Conservation (phyloP, 768 basidiomycete species). For the Kwoniella mangroviensis region DNA sequence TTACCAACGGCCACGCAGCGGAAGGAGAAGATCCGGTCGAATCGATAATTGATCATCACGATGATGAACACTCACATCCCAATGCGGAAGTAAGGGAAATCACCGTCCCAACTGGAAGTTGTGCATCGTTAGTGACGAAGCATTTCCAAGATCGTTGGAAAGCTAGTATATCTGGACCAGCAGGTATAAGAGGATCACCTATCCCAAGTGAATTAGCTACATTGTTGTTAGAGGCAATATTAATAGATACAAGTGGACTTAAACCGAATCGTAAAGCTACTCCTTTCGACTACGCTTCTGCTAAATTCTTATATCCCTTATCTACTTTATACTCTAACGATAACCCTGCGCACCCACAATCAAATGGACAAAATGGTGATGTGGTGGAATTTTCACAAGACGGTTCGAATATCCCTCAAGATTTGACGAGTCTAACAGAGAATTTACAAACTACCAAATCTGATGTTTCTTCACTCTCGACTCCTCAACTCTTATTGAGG, state of each 20-base stretch:
- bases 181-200: constrained; percentile 38
- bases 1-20: constrained; percentile 21
- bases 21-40: constrained; percentile 62
- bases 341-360: constrained; percentile 11
- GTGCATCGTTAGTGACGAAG: constrained; percentile 70
- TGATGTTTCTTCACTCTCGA: constrained; percentile 69
- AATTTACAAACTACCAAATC: constrained; percentile 67
- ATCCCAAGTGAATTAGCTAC: constrained; percentile 70
- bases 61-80: constrained; percentile 74
- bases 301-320: constrained; percentile 67
- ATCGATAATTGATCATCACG: constrained; percentile 88
- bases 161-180: constrained; percentile 25
- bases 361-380: neutral
- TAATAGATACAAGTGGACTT: constrained; percentile 85
- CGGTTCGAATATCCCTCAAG: constrained; percentile 14
- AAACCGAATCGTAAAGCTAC: constrained; percentile 73
- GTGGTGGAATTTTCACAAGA: constrained; percentile 5
- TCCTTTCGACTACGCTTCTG: constrained; percentile 68
- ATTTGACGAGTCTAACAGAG: constrained; percentile 59
- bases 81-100: constrained; percentile 70
- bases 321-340: constrained; percentile 61
- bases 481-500: constrained; percentile 80
- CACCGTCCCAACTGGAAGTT: constrained; percentile 70
- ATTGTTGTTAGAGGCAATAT: constrained; percentile 76
- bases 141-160: constrained; percentile 59